These are phyloP conservation scores for Canavalia ensiformis DNA, from an alignment of 306 rosid species.

Conservation along the genomic window DNA sequence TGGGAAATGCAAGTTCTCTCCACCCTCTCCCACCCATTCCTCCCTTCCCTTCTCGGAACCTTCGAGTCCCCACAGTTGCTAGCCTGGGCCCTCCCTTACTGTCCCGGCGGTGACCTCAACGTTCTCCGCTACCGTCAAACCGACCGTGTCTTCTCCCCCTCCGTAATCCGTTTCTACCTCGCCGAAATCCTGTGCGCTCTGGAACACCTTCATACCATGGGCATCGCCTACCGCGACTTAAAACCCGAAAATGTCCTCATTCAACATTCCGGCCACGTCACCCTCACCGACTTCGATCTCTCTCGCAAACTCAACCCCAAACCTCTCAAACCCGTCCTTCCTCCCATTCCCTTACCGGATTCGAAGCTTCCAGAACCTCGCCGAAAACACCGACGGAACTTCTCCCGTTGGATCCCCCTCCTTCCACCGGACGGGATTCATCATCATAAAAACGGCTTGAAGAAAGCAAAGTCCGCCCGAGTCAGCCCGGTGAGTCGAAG, in stretches of 20 bases:
- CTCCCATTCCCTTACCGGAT: conserved; percentile 16
- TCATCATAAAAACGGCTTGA: conserved; percentile 45
- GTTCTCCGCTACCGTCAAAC: conserved; percentile 81
- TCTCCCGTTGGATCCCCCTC: conserved; percentile 68
- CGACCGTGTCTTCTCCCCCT: conserved; percentile 81
- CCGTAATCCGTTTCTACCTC: conserved; percentile 79
- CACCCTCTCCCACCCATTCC: conserved; percentile 69
- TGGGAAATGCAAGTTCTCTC: conserved; percentile 90
- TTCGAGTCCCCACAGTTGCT: conserved; percentile 65
- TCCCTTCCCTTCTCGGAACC: conserved; percentile 68
- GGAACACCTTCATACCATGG: conserved; percentile 79
- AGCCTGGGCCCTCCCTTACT: conserved; percentile 89
- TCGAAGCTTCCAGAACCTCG: conserved; percentile 43
- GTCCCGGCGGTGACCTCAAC: conserved; percentile 96
- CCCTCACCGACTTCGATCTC: conserved; percentile 96
- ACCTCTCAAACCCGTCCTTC: conserved; percentile 39
- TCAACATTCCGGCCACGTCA: conserved; percentile 83
- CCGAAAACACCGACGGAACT: conserved; percentile 58
- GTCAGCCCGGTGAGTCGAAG: conserved; percentile 91
- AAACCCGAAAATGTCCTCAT: conserved; percentile 95
- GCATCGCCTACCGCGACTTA: conserved; percentile 88
- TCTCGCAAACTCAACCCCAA: conserved; percentile 66
- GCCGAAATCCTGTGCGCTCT: conserved; percentile 91
- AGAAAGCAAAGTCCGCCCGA: conserved; percentile 85
- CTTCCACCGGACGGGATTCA: background rate